Evolutionary conservation across 2,329 filamentous ascomycete genomes (phyloP).

Genomic region (Trichophyton rubrum): DNA sequence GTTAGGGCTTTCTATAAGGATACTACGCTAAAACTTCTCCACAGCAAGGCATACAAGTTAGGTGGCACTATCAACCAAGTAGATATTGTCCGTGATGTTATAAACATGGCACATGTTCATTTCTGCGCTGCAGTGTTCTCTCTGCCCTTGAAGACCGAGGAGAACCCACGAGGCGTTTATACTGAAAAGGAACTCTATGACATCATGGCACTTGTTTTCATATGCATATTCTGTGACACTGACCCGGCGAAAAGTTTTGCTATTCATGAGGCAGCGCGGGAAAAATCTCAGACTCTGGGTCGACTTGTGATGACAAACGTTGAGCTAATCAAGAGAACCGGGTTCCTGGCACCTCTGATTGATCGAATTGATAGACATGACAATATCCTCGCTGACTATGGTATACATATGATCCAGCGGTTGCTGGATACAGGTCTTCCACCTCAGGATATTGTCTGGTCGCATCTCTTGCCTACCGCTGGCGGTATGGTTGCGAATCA

Average conservation of each 20-base stretch:
- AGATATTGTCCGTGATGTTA: slow-evolving; percentile 18
- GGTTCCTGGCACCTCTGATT: slow-evolving; percentile 23
- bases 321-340: slow-evolving; percentile 23
- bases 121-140: slow-evolving; percentile 18
- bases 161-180: slow-evolving; percentile 26
- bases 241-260: slow-evolving; percentile 38
- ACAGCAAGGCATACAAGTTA: slow-evolving; percentile 33
- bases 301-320: slow-evolving; percentile 31
- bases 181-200: slow-evolving; percentile 44
- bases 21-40: slow-evolving; percentile 13
- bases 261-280: slow-evolving; percentile 33
- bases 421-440: slow-evolving; percentile 37
- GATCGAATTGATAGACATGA: slow-evolving; percentile 20
- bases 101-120: slow-evolving; percentile 17
- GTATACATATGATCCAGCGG: slow-evolving; percentile 43
- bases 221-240: slow-evolving; percentile 38
- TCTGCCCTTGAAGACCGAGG: slow-evolving; percentile 17
- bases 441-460: slow-evolving; percentile 42
- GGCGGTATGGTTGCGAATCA: slow-evolving; percentile 46
- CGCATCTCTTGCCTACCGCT: slow-evolving; percentile 46
- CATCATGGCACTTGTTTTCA: slow-evolving; percentile 36
- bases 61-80: slow-evolving; percentile 23
- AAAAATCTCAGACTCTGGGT: slow-evolving; percentile 27
- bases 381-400: slow-evolving; percentile 36
- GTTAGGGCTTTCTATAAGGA: slow-evolving; percentile 14